These are phyloP conservation scores for Lepiota brunneoincarnata DNA, from an alignment of 768 basidiomycete genomes.

Conservation along the genomic window DNA sequence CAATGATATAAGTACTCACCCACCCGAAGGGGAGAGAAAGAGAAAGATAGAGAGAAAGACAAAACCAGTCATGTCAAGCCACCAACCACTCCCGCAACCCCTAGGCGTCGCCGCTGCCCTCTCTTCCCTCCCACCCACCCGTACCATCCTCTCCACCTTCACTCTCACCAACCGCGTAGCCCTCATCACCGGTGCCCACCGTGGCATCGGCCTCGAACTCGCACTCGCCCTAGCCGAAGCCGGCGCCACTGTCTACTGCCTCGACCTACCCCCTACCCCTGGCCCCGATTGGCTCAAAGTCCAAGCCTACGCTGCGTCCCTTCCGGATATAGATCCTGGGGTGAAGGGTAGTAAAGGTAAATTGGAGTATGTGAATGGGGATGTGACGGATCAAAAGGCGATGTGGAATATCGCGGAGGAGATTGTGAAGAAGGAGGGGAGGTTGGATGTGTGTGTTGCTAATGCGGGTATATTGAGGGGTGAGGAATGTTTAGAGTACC, in stretches of 20 bases:
- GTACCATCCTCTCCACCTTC: conserved; percentile 18
- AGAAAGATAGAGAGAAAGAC: too few species aligned
- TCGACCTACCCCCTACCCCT: conserved; percentile 53
- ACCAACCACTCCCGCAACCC: not conserved
- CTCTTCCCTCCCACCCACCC: conserved; percentile 6
- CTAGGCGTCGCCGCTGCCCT: conserved; percentile 12
- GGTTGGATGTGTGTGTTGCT: conserved; percentile 64
- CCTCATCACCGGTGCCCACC: conserved; percentile 23
- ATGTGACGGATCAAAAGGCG: conserved; percentile 56
- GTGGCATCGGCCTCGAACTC: conserved; percentile 28
- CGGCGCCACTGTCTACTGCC: conserved; percentile 46
- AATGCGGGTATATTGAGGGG: conserved; percentile 59
- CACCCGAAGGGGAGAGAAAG: too few species aligned
- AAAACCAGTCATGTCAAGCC: too few species aligned
- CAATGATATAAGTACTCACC: too few species aligned
- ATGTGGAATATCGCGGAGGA: conserved; percentile 45
- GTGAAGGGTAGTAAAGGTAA: conserved; percentile 21
- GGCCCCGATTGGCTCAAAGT: conserved; percentile 22
- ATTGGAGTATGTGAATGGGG: conserved; percentile 48
- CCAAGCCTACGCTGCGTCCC: conserved; percentile 36
- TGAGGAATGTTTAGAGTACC: conserved; percentile 53
- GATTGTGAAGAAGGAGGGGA: conserved; percentile 55
- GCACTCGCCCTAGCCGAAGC: conserved; percentile 25
- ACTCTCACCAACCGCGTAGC: conserved; percentile 20
- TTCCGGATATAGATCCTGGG: conserved; percentile 17